Base-by-base conservation (phyloP, 768 basidiomycete species). In the Boletus patriciae region DNA sequence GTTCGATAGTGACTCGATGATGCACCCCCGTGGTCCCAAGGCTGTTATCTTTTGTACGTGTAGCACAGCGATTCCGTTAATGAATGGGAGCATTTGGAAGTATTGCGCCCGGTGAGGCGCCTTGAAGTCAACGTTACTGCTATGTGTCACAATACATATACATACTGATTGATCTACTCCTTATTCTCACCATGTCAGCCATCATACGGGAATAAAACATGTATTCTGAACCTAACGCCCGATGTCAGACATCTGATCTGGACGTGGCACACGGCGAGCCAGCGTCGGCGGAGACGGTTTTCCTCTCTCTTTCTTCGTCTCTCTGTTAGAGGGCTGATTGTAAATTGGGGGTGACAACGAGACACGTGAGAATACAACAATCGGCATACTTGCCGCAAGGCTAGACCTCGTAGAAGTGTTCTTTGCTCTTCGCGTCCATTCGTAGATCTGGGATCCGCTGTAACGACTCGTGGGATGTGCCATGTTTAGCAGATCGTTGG, bases 1-100 rank as follows among this genome's bases (percentile, higher is more conserved):
- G 25, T 25, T 25, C 40, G 45, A 29, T 21, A 10, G 41, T 58
- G 47, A n/a, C 42, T 47, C 15, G 38, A 63, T 55, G 25, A 9
- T 41, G 29, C 25, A 10, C 46, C 43, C 29, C 43, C 43, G 34
- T n/a, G 50, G 50, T 50, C 29, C 25, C 34, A 27, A 52, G 27
- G 8, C 34, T 7, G n/a, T 7, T 19, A 48, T 29, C 45, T 48
- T 36, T 50, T 53, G 51, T 61, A 58, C 58, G 50, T 66, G 51
- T 60, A 52, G 16, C 37, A 37, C 15, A 31, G 16, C 31, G 34
- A 53, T 18, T 6, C 10, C 15, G 33, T 37, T 15, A 29, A 41
- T 50, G 21, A 29, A 55, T 52, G 37, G 6, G 41, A n/a, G 4
- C 1, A 12, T 43, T 46, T 42, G 45, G 36, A 31, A 12, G 38